phyloP scores from a whole-genome alignment of 2,329 filamentous ascomycete species.

The Macrophomina phaseolina region DNA sequence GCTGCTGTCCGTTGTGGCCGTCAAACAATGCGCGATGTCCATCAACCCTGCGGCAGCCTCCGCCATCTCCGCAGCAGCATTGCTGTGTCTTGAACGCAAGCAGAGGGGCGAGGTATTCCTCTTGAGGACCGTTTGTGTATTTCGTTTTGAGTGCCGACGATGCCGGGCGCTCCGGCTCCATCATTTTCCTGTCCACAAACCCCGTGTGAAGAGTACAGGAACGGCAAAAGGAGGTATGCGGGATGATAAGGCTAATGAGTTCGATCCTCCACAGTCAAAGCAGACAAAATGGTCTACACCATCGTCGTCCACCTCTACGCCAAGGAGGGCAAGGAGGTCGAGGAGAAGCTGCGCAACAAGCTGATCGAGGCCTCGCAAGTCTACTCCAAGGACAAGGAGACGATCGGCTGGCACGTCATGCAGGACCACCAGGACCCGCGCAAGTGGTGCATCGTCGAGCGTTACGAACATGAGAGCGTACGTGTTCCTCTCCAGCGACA shows the following conservation, averaged over 20 bases:
- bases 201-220: no score
- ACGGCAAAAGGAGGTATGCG: no score
- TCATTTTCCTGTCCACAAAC: no score
- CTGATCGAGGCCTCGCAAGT: slow-evolving; percentile 75
- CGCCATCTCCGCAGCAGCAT: no score
- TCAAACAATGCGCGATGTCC: background rate
- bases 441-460: slow-evolving; percentile 77
- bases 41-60: background rate
- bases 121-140: no score
- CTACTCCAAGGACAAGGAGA: slow-evolving; percentile 75
- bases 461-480: slow-evolving; percentile 70
- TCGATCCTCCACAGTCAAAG: background rate
- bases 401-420: slow-evolving; percentile 75
- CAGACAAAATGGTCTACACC: slow-evolving; percentile 67
- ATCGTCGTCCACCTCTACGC: slow-evolving; percentile 73
- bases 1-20: background rate
- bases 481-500: slow-evolving; percentile 35
- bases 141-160: no score
- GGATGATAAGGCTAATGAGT: background rate
- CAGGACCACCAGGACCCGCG: slow-evolving; percentile 71
- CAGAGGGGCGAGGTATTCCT: no score
- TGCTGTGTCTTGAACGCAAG: no score
- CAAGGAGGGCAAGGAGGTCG: slow-evolving; percentile 67
- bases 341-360: slow-evolving; percentile 72
- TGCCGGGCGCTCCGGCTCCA: no score